Base-by-base conservation (phyloP, 768 basidiomycete genomes). In the Pholiota microspora region DNA sequence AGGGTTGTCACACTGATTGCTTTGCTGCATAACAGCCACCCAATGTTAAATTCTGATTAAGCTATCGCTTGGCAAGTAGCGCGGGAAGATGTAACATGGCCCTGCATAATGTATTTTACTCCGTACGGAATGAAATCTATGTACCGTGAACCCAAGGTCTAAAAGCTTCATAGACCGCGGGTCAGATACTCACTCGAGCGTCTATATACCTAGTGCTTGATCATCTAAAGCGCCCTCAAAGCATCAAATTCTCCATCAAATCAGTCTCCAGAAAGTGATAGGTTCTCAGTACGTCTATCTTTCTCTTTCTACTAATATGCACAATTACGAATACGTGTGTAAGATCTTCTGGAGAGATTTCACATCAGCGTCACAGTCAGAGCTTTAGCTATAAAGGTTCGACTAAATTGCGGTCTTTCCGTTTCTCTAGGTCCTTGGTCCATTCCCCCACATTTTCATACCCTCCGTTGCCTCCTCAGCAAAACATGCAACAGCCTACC, bases 401-500 rank as follows among this genome's bases (percentile, higher is more conserved):
- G 16, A 42, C 16, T 18, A 24, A 8, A 21, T 21, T 9, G 18
- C 40, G 18, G 9, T 2, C n/a, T 7, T 4, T 48, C 29, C 46
- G 29, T 32, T 48, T 31, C 46, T 29, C 29, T 29, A 48, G 32
- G 16, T n/a, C 15, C 29, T 31, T 25, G 13, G 12, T 25, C 21
- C 40, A 10, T 18, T 44, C 45, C 49, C 49, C 40, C 13, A 36
- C 49, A 25, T 31, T 25, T n/a, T n/a, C n/a, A n/a, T n/a, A n/a
- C n/a, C 31, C 31, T 45, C n/a, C 48, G 7, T 49, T 24, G 29
- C 25, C 24, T 28, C 49, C 32, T 12, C 55, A 36, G 58, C 44
- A 10, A 42, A 18, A 42, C 18, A 85, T 86, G 81, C 88, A 89
- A 65, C 77, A 69, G 24, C 89, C 89, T 7, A 91, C 89, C 21